Conservation (phyloP, 495 filamentous ascomycete species). For the Hypoxylon trugodes region DNA sequence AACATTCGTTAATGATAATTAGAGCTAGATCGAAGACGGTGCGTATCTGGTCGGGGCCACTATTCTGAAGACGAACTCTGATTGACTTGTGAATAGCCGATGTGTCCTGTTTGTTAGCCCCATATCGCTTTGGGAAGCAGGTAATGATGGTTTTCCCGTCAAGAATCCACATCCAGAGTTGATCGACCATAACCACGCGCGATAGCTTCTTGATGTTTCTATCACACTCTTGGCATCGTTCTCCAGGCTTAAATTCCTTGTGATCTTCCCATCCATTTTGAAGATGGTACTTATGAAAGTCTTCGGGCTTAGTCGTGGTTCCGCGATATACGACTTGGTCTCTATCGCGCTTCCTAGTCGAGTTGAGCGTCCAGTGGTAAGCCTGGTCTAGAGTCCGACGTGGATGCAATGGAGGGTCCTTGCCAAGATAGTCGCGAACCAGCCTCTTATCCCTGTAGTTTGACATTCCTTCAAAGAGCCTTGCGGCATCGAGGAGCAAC, state of each 20-base stretch:
- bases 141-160: conserved; percentile 73
- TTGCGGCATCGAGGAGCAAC: conserved; percentile 50
- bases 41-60: conserved; percentile 65
- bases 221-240: conserved; percentile 40
- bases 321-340: conserved; percentile 74
- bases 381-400: conserved; percentile 76
- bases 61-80: conserved; percentile 39
- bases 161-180: conserved; percentile 78
- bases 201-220: conserved; percentile 57
- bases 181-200: conserved; percentile 78
- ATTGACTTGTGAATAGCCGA: conserved; percentile 72
- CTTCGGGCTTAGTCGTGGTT: conserved; percentile 43
- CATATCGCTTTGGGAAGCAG: conserved; percentile 72
- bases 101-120: conserved; percentile 71
- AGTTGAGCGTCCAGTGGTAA: conserved; percentile 68
- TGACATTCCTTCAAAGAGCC: conserved; percentile 51
- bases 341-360: conserved; percentile 66
- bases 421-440: conserved; percentile 64
- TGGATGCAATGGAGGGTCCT: conserved; percentile 67
- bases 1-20: conserved; percentile 71
- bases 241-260: conserved; percentile 1
- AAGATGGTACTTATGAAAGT: conserved; percentile 37
- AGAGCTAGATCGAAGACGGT: conserved; percentile 72
- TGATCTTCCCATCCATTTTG: conserved; percentile 29
- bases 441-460: conserved; percentile 64